Base-by-base conservation (phyloP, 169 alveolate genomes). In the Plasmodium adleri region DNA sequence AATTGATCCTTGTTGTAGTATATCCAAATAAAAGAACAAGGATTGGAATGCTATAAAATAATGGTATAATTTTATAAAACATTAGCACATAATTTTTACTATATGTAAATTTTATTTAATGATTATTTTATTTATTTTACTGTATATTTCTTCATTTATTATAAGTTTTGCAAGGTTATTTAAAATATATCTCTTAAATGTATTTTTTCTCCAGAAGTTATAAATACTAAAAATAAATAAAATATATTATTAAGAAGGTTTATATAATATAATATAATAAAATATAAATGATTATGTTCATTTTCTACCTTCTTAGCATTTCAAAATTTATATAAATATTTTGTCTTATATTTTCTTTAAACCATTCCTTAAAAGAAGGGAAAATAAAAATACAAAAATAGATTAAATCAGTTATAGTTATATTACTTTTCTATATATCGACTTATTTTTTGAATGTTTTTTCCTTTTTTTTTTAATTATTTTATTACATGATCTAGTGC, bases 61-160 rank as follows among this genome's bases (percentile, higher is more conserved):
- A 39, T 6, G 9, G 7, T 39, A 39, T 39, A 39, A 39, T 39
- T 39, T 39, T 39, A 39, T 39, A 39, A 39, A 39, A 39, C 47
- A 39, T 6, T 5, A 39, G 1, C 47, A 39, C 47, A 39, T 39
- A 5, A 39, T 5, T 5, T 39, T 39, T 39, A 39, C 9, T 39
- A 39, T 39, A 39, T 0, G 10, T 39, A 39, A 39, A 39, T 39
- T 39, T 39, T 39, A 39, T 39, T 39, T 39, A 39, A 5, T 39
- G 47, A 39, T 5, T 39, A 39, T 5, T 64, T 58, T 60, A 10
- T 62, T 62, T 22, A 28, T 32, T 54, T 3, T 75, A 75, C 88
- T 75, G 47, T 75, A 75, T 62, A 75, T 75, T 17, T 75, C 88
- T 39, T 75, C 88, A 32, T 75, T 75, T 70, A 75, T 70, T 39